These are phyloP conservation scores for Erodium maritimum DNA, from an alignment of 345 rosid species.

Conservation along the genomic window DNA sequence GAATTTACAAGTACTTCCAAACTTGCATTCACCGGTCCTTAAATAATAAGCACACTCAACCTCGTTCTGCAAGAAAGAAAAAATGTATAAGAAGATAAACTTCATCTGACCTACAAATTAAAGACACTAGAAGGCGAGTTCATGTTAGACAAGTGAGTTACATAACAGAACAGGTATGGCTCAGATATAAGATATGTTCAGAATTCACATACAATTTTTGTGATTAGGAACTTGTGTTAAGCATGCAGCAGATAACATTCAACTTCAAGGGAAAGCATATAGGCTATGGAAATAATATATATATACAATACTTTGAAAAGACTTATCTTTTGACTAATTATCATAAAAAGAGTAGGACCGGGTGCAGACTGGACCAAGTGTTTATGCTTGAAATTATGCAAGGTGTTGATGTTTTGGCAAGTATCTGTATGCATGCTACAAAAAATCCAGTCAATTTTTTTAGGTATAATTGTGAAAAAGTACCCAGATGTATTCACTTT, in stretches of 20 bases:
- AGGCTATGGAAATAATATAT: background rate
- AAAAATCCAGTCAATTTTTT: too few species aligned
- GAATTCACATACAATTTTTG: background rate
- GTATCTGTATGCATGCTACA: background rate
- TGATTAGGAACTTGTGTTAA: background rate
- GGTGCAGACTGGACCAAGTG: background rate
- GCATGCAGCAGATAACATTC: background rate
- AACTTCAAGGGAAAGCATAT: background rate
- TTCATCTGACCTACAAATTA: background rate
- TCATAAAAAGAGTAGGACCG: background rate
- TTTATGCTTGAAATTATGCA: background rate
- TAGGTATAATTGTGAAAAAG: too few species aligned
- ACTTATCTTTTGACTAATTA: background rate
- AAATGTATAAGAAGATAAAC: background rate
- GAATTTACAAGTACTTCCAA: constrained; percentile 85
- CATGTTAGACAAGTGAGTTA: background rate
- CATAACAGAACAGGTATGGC: background rate
- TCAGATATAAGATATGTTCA: too few species aligned
- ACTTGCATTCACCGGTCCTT: constrained; percentile 97
- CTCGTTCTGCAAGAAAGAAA: constrained; percentile 53
- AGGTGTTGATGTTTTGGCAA: background rate
- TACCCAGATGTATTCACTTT: too few species aligned
- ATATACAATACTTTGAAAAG: background rate
- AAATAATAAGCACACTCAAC: constrained; percentile 81
- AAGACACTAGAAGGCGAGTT: background rate